These are phyloP conservation scores for Cylindrotheca fusiformis DNA, from an alignment of 108 stramenopile species.

Conservation along the genomic window DNA sequence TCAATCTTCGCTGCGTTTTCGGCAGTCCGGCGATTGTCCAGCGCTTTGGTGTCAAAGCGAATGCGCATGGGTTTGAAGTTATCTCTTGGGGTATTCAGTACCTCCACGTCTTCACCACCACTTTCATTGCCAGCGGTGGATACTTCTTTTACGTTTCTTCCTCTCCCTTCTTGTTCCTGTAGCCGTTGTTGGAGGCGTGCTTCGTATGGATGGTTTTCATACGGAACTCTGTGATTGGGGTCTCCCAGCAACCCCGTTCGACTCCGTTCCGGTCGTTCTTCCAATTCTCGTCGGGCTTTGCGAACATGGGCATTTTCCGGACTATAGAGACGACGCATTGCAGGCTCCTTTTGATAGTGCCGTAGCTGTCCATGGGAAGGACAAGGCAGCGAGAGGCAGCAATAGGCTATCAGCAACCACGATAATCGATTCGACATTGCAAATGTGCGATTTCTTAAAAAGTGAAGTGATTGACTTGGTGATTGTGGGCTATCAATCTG, in stretches of 20 bases:
- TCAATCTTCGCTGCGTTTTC: slow-evolving; percentile 62
- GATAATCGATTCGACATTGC: too few relatives aligned
- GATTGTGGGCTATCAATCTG: too few relatives aligned
- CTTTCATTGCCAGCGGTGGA: slow-evolving; percentile 1
- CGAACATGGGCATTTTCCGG: slow-evolving; percentile 50
- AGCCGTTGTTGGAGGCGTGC: slow-evolving; percentile 4
- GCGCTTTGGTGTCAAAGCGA: slow-evolving; percentile 58
- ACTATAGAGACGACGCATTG: slow-evolving; percentile 64
- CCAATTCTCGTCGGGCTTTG: slow-evolving; percentile 47
- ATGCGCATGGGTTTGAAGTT: slow-evolving; percentile 76
- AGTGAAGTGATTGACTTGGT: too few relatives aligned
- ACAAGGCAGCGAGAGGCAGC: too few relatives aligned
- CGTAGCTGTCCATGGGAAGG: too few relatives aligned
- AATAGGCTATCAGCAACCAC: too few relatives aligned
- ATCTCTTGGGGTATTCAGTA: background rate
- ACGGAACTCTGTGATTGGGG: slow-evolving; percentile 53
- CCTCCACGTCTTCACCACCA: slow-evolving; percentile 3
- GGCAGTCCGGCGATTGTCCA: slow-evolving; percentile 44
- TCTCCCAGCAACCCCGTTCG: slow-evolving; percentile 62
- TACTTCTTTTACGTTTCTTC: too few relatives aligned
- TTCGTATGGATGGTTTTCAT: slow-evolving; percentile 75
- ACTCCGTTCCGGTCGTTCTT: slow-evolving; percentile 53
- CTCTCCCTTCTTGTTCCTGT: slow-evolving; percentile 1
- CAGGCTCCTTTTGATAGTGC: slow-evolving; percentile 24
- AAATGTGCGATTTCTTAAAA: too few relatives aligned